These are phyloP conservation scores for Talaromyces sp. DNA, from an alignment of 2,329 filamentous ascomycete genomes.

Conservation along the genomic window DNA sequence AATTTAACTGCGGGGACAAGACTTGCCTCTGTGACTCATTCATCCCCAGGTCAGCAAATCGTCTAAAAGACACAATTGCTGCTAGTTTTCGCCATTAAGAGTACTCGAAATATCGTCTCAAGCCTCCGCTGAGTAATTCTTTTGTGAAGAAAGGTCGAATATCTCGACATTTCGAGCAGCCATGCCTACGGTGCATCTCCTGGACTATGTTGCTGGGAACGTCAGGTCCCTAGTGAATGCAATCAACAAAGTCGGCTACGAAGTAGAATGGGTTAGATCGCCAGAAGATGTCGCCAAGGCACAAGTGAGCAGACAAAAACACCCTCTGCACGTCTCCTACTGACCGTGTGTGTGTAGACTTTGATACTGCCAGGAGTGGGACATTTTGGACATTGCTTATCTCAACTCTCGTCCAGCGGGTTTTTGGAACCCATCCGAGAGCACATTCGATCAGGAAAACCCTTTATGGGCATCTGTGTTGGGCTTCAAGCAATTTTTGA, in stretches of 20 bases:
- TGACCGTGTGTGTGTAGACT: slow-evolving; percentile 55
- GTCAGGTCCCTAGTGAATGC: slow-evolving; percentile 94
- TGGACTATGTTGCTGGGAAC: slow-evolving; percentile 93
- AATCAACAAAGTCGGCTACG: slow-evolving; percentile 90
- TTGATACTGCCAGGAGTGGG: slow-evolving; percentile 94
- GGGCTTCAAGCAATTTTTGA: slow-evolving; percentile 87
- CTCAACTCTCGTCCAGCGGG: slow-evolving; percentile 73
- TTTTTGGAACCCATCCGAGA: slow-evolving; percentile 77
- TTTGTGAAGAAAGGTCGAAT: neutral
- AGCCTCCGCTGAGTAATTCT: neutral
- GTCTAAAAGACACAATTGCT: neutral
- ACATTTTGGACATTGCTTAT: slow-evolving; percentile 94
- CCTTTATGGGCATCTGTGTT: slow-evolving; percentile 97
- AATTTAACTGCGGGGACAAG: neutral
- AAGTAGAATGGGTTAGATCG: slow-evolving; percentile 84
- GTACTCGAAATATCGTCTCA: neutral
- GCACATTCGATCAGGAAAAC: slow-evolving; percentile 87
- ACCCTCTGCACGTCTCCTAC: neutral
- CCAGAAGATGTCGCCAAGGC: slow-evolving; percentile 81
- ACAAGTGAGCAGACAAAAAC: slow-evolving; percentile 57
- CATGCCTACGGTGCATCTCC: slow-evolving; percentile 48
- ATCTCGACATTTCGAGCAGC: neutral
- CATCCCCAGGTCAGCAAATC: neutral
- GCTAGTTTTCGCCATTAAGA: neutral
- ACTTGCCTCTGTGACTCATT: slow-evolving; percentile 8